Conservation (phyloP, 768 basidiomycete genomes). For the Calvatia gigantea region DNA sequence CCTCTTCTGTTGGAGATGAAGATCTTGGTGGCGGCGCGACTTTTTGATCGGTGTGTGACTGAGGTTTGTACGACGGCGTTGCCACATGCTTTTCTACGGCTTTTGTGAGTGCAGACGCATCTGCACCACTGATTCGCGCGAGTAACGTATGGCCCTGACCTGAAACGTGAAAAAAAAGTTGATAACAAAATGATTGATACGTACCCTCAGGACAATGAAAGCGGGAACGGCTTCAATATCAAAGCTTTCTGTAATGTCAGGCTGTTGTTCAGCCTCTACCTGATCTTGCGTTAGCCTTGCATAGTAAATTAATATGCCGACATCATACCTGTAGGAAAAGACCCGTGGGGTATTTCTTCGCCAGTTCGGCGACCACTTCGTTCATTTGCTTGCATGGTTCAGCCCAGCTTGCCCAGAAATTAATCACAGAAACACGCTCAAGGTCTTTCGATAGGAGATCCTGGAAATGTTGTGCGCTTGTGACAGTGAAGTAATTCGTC, state of each 20-base stretch:
- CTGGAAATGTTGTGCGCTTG: slow-evolving; percentile 72
- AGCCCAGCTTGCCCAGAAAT: slow-evolving; percentile 95
- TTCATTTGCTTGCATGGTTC: slow-evolving; percentile 91
- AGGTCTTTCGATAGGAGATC: slow-evolving; percentile 73
- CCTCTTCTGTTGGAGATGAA: slow-evolving; percentile 12
- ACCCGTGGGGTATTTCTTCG: slow-evolving; percentile 63
- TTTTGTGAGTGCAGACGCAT: slow-evolving; percentile 60
- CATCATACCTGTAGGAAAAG: slow-evolving; percentile 70
- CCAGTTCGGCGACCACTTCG: slow-evolving; percentile 66
- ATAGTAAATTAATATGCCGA: not conserved
- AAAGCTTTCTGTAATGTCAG: slow-evolving; percentile 90
- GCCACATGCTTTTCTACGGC: slow-evolving; percentile 57
- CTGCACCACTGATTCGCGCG: slow-evolving; percentile 73
- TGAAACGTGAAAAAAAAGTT: not conserved
- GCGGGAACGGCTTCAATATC: slow-evolving; percentile 87
- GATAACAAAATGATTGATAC: slow-evolving; percentile 5
- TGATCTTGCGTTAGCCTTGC: slow-evolving; percentile 23
- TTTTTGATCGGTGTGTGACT: slow-evolving; percentile 46
- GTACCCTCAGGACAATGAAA: slow-evolving; percentile 76
- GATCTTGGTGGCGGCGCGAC: slow-evolving; percentile 30
- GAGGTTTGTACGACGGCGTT: slow-evolving; percentile 33
- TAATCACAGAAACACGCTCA: slow-evolving; percentile 76
- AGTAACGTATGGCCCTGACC: slow-evolving; percentile 85
- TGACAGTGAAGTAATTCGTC: slow-evolving; percentile 38
- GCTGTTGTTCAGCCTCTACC: slow-evolving; percentile 80